Percentiles rank a stretch among this genome's conserved stretches.
phyloP scores from a whole-genome alignment of 805 yeast species.

The Wickerhamomyces rabaulensis region DNA sequence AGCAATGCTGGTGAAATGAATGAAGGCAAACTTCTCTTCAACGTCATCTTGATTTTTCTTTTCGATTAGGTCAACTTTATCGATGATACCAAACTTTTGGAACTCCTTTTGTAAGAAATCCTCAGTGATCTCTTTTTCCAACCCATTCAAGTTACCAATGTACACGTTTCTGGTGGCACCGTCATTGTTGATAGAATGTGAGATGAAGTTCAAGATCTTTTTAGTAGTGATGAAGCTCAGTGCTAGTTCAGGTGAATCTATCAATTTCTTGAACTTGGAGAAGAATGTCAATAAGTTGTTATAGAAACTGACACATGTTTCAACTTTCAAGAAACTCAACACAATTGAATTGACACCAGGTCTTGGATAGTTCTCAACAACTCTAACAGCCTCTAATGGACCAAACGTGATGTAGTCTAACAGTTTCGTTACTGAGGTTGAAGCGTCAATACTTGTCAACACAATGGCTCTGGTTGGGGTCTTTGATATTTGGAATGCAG shows the following conservation, averaged over 20 bases:
- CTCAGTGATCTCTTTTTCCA: slow-evolving; percentile 33
- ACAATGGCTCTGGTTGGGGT: slow-evolving; percentile 24
- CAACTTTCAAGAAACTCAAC: slow-evolving; percentile 25
- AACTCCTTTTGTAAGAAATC: slow-evolving; percentile 44
- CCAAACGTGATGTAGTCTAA: slow-evolving; percentile 48
- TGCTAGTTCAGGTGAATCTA: slow-evolving; percentile 34
- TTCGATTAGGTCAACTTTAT: slow-evolving; percentile 56
- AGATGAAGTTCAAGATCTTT: slow-evolving; percentile 21
- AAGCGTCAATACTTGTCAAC: slow-evolving; percentile 16
- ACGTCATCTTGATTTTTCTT: slow-evolving; percentile 24
- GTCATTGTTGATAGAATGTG: slow-evolving; percentile 57
- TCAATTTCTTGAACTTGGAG: slow-evolving; percentile 29
- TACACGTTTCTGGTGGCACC: slow-evolving; percentile 94
- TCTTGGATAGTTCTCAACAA: slow-evolving; percentile 26
- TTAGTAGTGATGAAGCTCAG: slow-evolving; percentile 30
- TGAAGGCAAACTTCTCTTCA: slow-evolving; percentile 60
- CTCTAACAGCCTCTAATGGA: slow-evolving; percentile 55
- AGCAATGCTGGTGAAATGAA: slow-evolving; percentile 80
- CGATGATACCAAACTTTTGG: slow-evolving; percentile 52
- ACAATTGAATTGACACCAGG: slow-evolving; percentile 21
- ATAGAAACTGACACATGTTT: slow-evolving; percentile 32
- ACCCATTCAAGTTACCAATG: slow-evolving; percentile 65
- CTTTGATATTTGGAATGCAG: slow-evolving; percentile 10
- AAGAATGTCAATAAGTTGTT: slow-evolving; percentile 31
- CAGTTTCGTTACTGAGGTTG: slow-evolving; percentile 24